Base-by-base conservation (phyloP, 164 flowering plant species). In the Berberis vulgaris region DNA sequence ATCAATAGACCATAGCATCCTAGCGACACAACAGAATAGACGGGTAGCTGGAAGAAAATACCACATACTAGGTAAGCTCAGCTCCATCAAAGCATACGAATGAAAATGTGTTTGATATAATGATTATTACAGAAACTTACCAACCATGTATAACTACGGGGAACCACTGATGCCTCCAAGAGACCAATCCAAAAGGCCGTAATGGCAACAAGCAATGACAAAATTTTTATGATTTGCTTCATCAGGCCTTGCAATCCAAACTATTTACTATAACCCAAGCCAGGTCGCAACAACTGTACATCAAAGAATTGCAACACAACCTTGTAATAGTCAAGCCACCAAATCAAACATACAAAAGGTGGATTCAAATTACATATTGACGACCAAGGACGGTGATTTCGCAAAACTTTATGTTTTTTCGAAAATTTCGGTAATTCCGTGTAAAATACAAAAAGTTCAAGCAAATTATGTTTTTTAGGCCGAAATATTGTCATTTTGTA, bases 1-100 rank as follows among this genome's bases (percentile, higher is more conserved):
- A 90, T 93, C 50, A 90, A 66, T 46, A 93, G 78, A 45, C 98
- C 98, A 72, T 90, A 93, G 78, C 96, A 88, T 72, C 97, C 98
- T 3, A 93, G 77, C 3, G 86, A 79, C 50, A 90, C 84, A 50
- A 88, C 76, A 45, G 81, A 71, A 69, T 90, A 88, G 41, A 88
- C 62, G n/a, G 96, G 97, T 63, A 90, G 78, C 98, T 93, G 84
- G 3, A 67, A 26, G 62, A n/a, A 41, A 26, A 67, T 60, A 54
- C 38, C 6, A 69, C 44, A 57, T 52, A 42, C 52, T 54, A 4
- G 4, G 44, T 45, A 45, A 39, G 53, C 10, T 59, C 2, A 26
- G 26, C 26, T 26, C 26, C 39, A 42, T 1, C 26, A 52, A 7
- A 53, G 43, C 1, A 26, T 26, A 26, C 26, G 26, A 26, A 26